Base-by-base conservation (phyloP, 352 stramenopile species). In the Blastocystis sp. region DNA sequence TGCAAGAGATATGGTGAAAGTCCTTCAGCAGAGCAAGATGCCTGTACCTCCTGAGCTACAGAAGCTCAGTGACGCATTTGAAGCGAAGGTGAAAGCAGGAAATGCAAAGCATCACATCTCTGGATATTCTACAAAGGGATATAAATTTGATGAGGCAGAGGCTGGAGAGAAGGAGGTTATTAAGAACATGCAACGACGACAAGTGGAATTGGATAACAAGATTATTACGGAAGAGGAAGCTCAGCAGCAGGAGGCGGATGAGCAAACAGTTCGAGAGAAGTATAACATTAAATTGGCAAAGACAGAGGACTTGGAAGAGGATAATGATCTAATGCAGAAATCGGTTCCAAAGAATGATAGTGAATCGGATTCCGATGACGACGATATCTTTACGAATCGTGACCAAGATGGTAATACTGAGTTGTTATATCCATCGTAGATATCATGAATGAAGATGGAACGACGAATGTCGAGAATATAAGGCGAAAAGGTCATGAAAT, bases 101-200 rank as follows among this genome's bases (percentile, higher is more conserved):
- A 95, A 98, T 93, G 97, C 97, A 13, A 94, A 94, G 55, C 98
- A 96, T 91, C 96, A 97, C 56, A 94, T 94, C 26, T 98, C 94
- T 82, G 97, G 97, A 0, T 99, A 98, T 91, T 96, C 96, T 91
- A 96, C 96, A 62, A 98, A 98, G 89, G 97, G 97, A 3, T 99
- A 97, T 91, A 98, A 95, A 1, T 99, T 99, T 90, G 97, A 99
- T 88, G 96, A 97, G 41, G 97, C 92, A 18, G 97, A 99, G 91
- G 94, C 97, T 79, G 98, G 94, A 66, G 97, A 99, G 91, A 93
- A 95, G 11, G 96, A 99, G 90, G 94, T 96, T 59, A 93, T 95
- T 39, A 95, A 95, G 54, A 93, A 96, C 90, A 91, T 97, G 56
- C 95, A 98, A 90, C 94, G 93, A 50, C 94, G 95, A 5, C 94